Conservation (phyloP, 306 rosid species). For the Herpetospermum pedunculosum region DNA sequence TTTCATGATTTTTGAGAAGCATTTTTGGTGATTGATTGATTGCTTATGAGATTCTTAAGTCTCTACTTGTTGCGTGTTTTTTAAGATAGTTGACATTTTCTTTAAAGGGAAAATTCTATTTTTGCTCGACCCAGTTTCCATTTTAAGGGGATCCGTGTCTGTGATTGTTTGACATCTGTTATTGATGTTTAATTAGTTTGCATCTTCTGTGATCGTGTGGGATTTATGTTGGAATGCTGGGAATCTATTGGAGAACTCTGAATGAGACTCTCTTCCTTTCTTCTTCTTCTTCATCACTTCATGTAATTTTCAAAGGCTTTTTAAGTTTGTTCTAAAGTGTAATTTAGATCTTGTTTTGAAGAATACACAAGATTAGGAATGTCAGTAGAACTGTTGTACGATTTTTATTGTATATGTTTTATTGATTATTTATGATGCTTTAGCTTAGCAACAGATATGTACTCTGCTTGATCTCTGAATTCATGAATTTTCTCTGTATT, state of each 20-base stretch:
- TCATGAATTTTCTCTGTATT: not conserved
- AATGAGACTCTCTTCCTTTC: not conserved
- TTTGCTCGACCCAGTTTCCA: not conserved
- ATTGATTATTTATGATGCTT: not conserved
- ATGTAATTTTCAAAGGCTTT: not conserved
- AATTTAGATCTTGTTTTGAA: not conserved
- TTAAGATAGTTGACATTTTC: not conserved
- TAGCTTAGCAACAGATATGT: not conserved
- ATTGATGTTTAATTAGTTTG: not conserved
- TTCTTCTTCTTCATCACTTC: not conserved
- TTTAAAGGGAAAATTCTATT: not conserved
- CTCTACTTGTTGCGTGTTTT: not conserved
- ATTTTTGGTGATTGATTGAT: not conserved
- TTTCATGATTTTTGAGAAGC: not conserved
- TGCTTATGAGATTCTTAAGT: not conserved
- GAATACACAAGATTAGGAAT: not conserved
- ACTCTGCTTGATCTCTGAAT: not conserved
- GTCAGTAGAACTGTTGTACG: not conserved
- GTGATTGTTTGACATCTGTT: conserved; percentile 1
- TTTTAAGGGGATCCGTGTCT: not conserved
- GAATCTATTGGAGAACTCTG: not conserved
- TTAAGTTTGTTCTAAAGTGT: not conserved
- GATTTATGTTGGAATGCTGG: not conserved
- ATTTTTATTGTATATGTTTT: not conserved
- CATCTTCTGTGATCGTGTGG: not conserved